These are phyloP conservation scores for Cercospora zeae-maydis DNA, from an alignment of 2,329 filamentous ascomycete genomes.

Conservation along the genomic window DNA sequence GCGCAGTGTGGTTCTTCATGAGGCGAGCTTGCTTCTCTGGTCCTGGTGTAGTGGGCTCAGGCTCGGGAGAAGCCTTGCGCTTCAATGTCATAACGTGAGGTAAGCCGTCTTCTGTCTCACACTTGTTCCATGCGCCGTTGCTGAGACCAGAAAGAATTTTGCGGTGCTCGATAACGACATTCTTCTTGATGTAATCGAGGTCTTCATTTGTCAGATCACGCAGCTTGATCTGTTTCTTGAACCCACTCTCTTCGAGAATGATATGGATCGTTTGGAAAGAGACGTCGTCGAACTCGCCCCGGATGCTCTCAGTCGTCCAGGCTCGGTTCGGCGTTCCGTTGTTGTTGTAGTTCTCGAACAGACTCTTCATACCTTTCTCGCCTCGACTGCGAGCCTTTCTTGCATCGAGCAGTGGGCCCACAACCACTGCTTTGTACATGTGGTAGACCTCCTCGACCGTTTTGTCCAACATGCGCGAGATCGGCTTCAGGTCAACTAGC, in stretches of 20 bases:
- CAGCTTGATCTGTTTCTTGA: constrained; percentile 3
- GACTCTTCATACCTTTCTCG: constrained; percentile 18
- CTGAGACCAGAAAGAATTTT: constrained; percentile 7
- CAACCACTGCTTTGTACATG: constrained; percentile 20
- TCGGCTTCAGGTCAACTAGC: constrained; percentile 18
- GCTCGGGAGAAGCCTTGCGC: not conserved
- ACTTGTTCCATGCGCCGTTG: not conserved
- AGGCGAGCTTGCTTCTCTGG: not conserved
- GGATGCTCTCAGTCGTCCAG: constrained; percentile 4
- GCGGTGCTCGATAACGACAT: not conserved
- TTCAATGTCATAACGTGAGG: not conserved
- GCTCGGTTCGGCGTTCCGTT: constrained; percentile 7
- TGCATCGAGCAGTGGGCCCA: constrained; percentile 21
- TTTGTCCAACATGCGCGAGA: constrained; percentile 16
- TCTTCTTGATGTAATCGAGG: constrained; percentile 2
- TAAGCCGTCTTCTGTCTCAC: constrained; percentile 3
- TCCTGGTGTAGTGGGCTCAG: not conserved
- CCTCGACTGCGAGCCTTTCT: constrained; percentile 15
- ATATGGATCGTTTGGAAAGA: constrained; percentile 6
- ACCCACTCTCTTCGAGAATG: constrained; percentile 5
- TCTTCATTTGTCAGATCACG: constrained; percentile 2
- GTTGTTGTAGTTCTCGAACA: constrained; percentile 10
- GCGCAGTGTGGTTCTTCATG: not conserved
- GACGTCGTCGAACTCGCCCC: constrained; percentile 8
- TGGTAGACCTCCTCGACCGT: constrained; percentile 26